phyloP scores from a whole-genome alignment of 2,329 filamentous ascomycete genomes.

The Capronia epimyces region DNA sequence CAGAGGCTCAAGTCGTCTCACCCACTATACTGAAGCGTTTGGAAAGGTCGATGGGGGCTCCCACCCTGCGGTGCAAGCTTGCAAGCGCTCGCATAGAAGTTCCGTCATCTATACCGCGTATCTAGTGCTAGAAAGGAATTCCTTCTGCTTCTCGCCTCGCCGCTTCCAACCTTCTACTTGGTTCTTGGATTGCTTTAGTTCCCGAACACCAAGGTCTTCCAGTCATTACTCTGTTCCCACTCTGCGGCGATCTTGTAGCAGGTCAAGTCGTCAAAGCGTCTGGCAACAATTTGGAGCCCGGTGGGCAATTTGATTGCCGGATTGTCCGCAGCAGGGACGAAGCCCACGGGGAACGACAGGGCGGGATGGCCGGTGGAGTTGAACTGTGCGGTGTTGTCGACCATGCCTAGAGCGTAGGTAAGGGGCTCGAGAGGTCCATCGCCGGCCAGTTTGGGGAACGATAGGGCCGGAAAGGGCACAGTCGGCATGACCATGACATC shows the following conservation, averaged over 20 bases:
- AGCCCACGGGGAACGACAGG: conserved; percentile 49
- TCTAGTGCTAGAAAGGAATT: too few relatives aligned
- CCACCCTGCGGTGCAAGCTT: too few relatives aligned
- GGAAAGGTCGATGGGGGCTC: too few relatives aligned
- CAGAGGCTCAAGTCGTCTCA: too few relatives aligned
- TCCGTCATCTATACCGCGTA: too few relatives aligned
- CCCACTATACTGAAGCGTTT: too few relatives aligned
- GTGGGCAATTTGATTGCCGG: conserved; percentile 33
- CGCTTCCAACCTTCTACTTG: not conserved
- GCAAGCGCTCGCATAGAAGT: too few relatives aligned
- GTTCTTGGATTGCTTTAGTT: too few relatives aligned
- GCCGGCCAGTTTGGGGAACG: conserved; percentile 15
- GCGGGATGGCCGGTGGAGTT: conserved; percentile 55
- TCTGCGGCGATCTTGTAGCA: conserved; percentile 22
- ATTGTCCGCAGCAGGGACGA: conserved; percentile 31
- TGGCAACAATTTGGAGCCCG: conserved; percentile 39
- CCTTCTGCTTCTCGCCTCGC: too few relatives aligned
- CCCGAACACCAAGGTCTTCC: conserved; percentile 31
- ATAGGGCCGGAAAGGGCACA: conserved; percentile 18
- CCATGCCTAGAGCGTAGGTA: conserved; percentile 45
- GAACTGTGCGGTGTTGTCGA: conserved; percentile 53
- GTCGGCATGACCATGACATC: conserved; percentile 43
- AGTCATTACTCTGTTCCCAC: conserved; percentile 42
- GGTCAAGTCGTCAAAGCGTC: conserved; percentile 35
- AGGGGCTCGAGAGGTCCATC: conserved; percentile 14